Base-by-base conservation (phyloP, 495 filamentous ascomycete species). In the Neurospora africana region DNA sequence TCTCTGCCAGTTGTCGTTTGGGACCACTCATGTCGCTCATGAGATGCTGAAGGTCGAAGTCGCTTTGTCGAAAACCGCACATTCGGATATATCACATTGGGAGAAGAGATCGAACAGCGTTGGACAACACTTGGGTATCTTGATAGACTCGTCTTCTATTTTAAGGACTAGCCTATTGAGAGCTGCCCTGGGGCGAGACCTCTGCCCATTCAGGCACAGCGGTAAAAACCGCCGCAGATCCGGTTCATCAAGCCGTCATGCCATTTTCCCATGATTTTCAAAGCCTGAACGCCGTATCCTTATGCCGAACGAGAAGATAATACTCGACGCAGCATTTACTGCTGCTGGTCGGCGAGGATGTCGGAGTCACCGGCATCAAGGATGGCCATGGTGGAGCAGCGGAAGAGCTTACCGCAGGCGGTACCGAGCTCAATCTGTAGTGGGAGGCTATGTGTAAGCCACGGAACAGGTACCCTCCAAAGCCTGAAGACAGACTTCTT, bases 311-410 rank as follows among this genome's bases (percentile, higher is more conserved):
- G 35, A 72, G 37, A 23, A 70, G 72, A 44, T 70, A 72, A 61
- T 67, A 68, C 77, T 78, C 71, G 33, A 75, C 70, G 73, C 44
- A 69, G 77, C 71, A 72, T 72, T 79, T 90, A 91, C 77, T 86
- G 83, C 76, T 87, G 82, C 79, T 86, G 85, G 78, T 91, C 88
- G 84, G 83, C 88, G 77, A 99, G 87, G 83, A 98, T 98, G 85
- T 99, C 95, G 71, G 92, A 95, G 89, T 98, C 95, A 91, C 95
- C 95, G 83, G 93, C 94, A 84, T 98, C 94, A 58, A 98, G 84
- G 82, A 98, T 90, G 73, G 94, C 90, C 93, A 98, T 96, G 80
- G 93, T 96, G 70, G 91, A 91, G 88, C 93, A 97, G 72, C 90
- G 84, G 88, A 81, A 81, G 76, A 81, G 78, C 77, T 81, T 82